phyloP scores from a whole-genome alignment of 2,329 filamentous ascomycete species.

The Microcyclospora pomicola region DNA sequence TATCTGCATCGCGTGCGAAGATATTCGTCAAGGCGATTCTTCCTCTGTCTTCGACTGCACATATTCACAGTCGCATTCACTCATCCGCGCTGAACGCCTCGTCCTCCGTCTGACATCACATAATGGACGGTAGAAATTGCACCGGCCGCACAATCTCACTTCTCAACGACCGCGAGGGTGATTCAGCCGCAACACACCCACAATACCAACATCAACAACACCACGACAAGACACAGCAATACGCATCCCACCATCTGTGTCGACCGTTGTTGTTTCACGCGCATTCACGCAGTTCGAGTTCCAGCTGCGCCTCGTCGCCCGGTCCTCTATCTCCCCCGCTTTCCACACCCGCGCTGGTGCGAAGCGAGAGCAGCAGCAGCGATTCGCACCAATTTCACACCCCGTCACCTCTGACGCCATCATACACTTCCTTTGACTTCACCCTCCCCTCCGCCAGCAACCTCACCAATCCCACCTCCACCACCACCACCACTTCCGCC shows the following conservation, averaged over 20 bases:
- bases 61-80: too few species aligned
- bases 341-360: conserved; percentile 29
- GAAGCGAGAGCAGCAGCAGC: conserved; percentile 28
- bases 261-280: conserved; percentile 3
- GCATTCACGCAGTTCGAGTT: conserved; percentile 27
- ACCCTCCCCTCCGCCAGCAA: conserved; percentile 9
- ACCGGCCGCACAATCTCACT: conserved; percentile 37
- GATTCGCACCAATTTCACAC: conserved; percentile 31
- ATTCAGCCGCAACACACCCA: conserved; percentile 12
- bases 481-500: too few species aligned
- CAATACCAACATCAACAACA: conserved; percentile 7
- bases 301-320: conserved; percentile 32
- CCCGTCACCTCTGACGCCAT: conserved; percentile 35
- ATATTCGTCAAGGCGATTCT: too few species aligned
- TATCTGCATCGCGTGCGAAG: too few species aligned
- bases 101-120: conserved; percentile 16
- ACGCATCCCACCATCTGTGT: conserved; percentile 5
- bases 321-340: conserved; percentile 28
- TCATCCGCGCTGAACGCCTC: too few species aligned
- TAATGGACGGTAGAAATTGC: conserved; percentile 40
- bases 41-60: too few species aligned
- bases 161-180: conserved; percentile 25
- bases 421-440: conserved; percentile 21
- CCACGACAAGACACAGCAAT: conserved; percentile 2
- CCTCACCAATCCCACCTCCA: conserved; percentile 4